Base-by-base conservation (phyloP, 2,329 filamentous ascomycete species). In the Arthrobotrys iridis region DNA sequence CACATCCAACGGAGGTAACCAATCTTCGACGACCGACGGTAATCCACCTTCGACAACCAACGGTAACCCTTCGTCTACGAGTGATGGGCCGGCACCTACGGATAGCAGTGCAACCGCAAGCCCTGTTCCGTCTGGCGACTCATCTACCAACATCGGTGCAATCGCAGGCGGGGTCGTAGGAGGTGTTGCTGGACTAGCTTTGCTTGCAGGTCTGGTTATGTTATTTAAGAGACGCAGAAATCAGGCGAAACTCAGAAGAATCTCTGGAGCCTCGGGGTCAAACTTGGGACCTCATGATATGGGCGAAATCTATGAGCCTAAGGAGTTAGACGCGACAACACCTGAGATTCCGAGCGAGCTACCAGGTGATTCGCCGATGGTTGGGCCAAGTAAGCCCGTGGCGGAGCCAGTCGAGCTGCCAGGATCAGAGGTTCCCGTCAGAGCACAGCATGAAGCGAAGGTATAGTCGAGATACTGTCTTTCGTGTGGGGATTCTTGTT, bases 121-220 rank as follows among this genome's bases (percentile, higher is more conserved):
- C 2, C 63, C 71, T 2, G 20, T 58, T 1, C 63, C 63, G 2
- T 5, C 18, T 6, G 26, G 10, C 7, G 43, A 37, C 45, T 67
- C 63, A n/a, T 62, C 71, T 3, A 79, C 81, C 3, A 80, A 81
- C 59, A 78, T 83, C 8, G 85, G 83, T 6, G 82, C 84, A 28
- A 85, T 86, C 45, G 84, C 81, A 2, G 84, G 84, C 4, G 84
- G 84, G 26, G 81, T 81, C 2, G 84, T 85, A 8, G 84, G 84
- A 24, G 85, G 85, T 15, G 82, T 85, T 2, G 84, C 78, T 0
- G 82, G 79, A 8, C 76, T 85, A 22, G 83, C 80, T 1, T 78
- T 85, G 18, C 79, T 85, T 52, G 84, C 80, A 11, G 77, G 82
- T 3, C 81, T 79, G 8, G 80, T 81, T 41, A 85, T 83, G 77